Base-by-base conservation (phyloP, 1,284 basidiomycete species). In the Naganishia sp. region DNA sequence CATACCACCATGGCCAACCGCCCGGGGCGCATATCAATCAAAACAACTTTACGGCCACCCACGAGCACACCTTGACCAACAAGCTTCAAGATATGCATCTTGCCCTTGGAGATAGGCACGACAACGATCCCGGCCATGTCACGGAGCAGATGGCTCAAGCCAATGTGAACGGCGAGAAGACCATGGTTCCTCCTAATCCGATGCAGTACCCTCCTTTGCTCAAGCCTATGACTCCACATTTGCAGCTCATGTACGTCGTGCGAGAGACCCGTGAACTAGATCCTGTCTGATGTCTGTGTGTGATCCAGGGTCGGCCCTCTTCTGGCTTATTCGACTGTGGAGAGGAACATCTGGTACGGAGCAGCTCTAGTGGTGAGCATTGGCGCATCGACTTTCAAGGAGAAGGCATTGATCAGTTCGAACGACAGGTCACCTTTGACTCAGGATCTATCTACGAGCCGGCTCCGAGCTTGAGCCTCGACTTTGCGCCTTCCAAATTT, bases 321-420 rank as follows among this genome's bases (percentile, higher is more conserved):
- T 47, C 81, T 99, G 69, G 86, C 89, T 68, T 98, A 95, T 77
- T 94, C 98, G 77, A 96, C 92, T 0, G 86, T 92, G 31, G 81
- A 86, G 65, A 79, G 85, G 49, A 86, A 86, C 17, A 79, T 92
- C 35, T 98, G 92, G 90, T 85, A 88, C 71, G 94, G 93, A 23
- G 90, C 89, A 11, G 90, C 86, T n/a, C 79, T 94, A 77, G 84
- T 94, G 62, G 90, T 93, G 68, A 90, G 89, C 88, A 69, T 49
- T 31, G 6, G 18, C 13, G 6, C 11, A 5, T 0, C 17, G 66
- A 53, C 55, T 68, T 21, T 39, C 13, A 13, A 10, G 28, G 35
- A 39, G 13, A 39, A 39, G 35, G 35, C 35, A 15, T 17, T 54
- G 58, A 67, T 43, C 31, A 18, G 39, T 79, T 74, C 52, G 74